Conservation (phyloP, 768 basidiomycete genomes). For the Pilatotrama ljubarskyi region DNA sequence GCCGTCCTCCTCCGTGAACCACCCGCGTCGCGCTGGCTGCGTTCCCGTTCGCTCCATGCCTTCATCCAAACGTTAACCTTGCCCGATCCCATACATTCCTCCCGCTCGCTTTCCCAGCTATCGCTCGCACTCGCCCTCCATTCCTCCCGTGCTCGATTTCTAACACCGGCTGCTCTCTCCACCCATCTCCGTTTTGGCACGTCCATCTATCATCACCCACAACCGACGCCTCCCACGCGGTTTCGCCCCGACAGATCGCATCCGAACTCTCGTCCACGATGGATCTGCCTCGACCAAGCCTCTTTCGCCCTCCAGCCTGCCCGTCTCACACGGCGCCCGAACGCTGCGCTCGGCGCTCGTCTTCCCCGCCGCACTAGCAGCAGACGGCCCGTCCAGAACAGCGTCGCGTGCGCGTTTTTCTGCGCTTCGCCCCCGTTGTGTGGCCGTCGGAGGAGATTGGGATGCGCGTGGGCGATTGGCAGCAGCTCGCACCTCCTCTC, state of each 20-base stretch:
- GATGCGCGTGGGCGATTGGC: not conserved
- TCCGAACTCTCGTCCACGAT: not conserved
- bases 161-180: too few relatives aligned
- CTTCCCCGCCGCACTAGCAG: too few relatives aligned
- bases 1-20: not conserved
- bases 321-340: not conserved
- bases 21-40: not conserved
- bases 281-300: too few relatives aligned
- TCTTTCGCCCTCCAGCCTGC: not conserved
- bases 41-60: not conserved
- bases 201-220: slow-evolving; percentile 15
- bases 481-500: not conserved
- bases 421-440: too few relatives aligned
- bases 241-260: slow-evolving; percentile 5
- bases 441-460: not conserved
- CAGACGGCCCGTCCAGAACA: too few relatives aligned
- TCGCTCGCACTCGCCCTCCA: not conserved
- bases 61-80: slow-evolving; percentile 15
- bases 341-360: not conserved
- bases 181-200: not conserved
- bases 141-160: not conserved
- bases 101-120: too few relatives aligned
- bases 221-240: slow-evolving; percentile 7
- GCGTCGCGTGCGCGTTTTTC: not conserved
- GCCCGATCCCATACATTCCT: slow-evolving; percentile 15